Evolutionary conservation across 192 early-diverging fungal genomes (phyloP).

Genomic region (Gryganskiella cystojenkinii): DNA sequence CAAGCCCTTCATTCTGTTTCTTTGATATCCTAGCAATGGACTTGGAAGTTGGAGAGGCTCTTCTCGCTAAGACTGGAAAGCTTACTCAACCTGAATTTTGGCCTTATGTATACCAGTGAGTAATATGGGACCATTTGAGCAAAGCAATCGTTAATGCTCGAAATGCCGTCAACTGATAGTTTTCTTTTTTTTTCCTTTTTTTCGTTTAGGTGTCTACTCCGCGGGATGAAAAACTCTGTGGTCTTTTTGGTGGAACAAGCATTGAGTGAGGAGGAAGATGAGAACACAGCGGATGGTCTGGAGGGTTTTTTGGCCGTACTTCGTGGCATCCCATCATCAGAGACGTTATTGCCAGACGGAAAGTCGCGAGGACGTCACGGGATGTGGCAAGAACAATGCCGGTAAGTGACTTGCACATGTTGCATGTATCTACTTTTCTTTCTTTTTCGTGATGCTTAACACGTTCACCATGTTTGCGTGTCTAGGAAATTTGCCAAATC

Average conservation of each 20-base stretch:
- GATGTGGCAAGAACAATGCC: constrained; percentile 37
- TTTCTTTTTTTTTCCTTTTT: background rate
- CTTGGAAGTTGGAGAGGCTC: constrained; percentile 13
- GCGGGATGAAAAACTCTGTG: constrained; percentile 25
- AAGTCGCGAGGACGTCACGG: constrained; percentile 9
- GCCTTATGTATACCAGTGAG: constrained; percentile 41
- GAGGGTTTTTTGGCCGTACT: constrained; percentile 23
- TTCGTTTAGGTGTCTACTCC: constrained; percentile 28
- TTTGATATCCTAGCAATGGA: constrained; percentile 5
- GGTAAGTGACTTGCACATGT: constrained; percentile 6
- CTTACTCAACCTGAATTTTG: constrained; percentile 36
- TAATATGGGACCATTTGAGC: background rate
- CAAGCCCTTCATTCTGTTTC: background rate
- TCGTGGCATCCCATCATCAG: constrained; percentile 17
- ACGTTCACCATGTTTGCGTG: background rate
- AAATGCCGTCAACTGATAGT: background rate
- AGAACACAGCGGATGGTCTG: constrained; percentile 21
- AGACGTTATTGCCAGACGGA: constrained; percentile 10
- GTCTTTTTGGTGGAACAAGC: constrained; percentile 40
- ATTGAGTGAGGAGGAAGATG: constrained; percentile 31
- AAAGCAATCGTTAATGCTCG: too few species aligned
- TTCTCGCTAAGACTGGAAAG: constrained; percentile 6
- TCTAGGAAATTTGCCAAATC: constrained; percentile 30
- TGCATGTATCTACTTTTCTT: background rate
- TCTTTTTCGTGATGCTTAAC: background rate